These are phyloP conservation scores for Pholiota conissans DNA, from an alignment of 768 basidiomycete species.

Conservation along the genomic window DNA sequence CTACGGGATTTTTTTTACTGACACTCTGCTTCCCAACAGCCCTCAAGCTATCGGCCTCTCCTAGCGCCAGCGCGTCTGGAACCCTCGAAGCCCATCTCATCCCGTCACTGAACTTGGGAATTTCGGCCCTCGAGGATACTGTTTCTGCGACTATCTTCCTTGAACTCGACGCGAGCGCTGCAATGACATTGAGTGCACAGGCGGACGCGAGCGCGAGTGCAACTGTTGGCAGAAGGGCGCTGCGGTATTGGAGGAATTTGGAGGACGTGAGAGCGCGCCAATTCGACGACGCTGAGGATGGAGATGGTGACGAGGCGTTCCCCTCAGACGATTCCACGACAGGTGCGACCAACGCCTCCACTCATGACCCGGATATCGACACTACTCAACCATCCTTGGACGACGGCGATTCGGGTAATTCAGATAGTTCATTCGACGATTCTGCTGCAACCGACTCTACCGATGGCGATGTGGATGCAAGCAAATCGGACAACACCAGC, in stretches of 20 bases:
- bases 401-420: neutral
- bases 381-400: too few relatives aligned
- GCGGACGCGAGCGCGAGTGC: neutral
- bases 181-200: conserved; percentile 5
- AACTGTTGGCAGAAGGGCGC: neutral
- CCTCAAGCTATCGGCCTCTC: conserved; percentile 40
- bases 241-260: neutral
- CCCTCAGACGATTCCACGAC: neutral
- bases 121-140: conserved; percentile 37
- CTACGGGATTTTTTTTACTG: neutral
- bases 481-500: neutral
- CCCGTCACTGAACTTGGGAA: conserved; percentile 45
- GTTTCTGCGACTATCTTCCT: conserved; percentile 41
- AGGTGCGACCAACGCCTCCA: neutral
- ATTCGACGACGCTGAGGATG: neutral
- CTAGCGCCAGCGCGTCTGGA: conserved; percentile 40
- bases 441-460: neutral
- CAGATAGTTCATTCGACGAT: neutral
- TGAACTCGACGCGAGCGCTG: conserved; percentile 38
- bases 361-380: neutral
- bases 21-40: conserved; percentile 23
- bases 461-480: neutral
- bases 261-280: neutral
- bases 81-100: conserved; percentile 48
- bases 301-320: neutral